Conservation (phyloP, 352 stramenopile genomes). For the Globisporangium acanthophoron region DNA sequence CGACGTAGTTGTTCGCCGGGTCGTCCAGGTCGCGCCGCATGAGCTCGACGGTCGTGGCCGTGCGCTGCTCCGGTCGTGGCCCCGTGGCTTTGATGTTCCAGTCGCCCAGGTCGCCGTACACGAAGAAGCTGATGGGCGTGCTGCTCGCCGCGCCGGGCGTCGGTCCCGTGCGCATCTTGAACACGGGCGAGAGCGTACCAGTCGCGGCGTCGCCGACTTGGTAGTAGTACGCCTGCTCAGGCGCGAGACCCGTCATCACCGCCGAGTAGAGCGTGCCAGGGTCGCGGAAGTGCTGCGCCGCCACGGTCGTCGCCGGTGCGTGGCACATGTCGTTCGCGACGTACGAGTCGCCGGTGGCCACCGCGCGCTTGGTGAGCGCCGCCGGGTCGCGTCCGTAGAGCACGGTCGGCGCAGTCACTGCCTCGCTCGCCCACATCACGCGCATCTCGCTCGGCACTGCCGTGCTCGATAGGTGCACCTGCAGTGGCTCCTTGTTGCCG, state of each 20-base stretch:
- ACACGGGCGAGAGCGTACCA: conserved; percentile 9
- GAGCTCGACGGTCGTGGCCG: conserved; percentile 26
- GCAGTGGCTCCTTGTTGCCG: conserved; percentile 22
- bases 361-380: background rate
- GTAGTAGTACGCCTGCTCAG: conserved; percentile 20
- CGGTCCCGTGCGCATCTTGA: conserved; percentile 1
- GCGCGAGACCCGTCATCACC: conserved; percentile 13
- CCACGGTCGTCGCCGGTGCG: conserved; percentile 13
- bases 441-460: conserved; percentile 26
- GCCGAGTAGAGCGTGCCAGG: conserved; percentile 12
- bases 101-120: conserved; percentile 66
- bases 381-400: conserved; percentile 19
- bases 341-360: conserved; percentile 3
- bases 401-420: conserved; percentile 31
- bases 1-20: conserved; percentile 24
- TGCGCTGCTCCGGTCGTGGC: conserved; percentile 9
- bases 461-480: conserved; percentile 11
- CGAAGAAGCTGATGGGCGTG: conserved; percentile 41
- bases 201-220: conserved; percentile 8
- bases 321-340: conserved; percentile 24
- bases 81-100: conserved; percentile 8
- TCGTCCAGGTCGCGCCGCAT: conserved; percentile 21
- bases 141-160: conserved; percentile 3
- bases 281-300: conserved; percentile 1
- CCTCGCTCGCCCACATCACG: conserved; percentile 47